Base-by-base conservation (phyloP, 306 rosid genomes). In the Abrus pulchellus region DNA sequence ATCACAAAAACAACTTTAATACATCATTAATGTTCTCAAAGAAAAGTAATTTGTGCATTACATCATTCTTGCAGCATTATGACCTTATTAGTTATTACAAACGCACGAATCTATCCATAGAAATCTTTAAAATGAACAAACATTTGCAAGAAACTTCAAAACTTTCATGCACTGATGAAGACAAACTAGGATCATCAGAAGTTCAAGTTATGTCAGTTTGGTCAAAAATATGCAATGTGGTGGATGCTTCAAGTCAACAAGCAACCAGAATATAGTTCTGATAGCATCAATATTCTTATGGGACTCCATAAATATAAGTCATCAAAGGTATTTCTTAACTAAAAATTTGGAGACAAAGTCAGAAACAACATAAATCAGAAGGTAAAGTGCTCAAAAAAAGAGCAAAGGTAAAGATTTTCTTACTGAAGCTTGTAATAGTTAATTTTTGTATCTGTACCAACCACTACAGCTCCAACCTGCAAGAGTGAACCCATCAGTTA, bases 391-490 rank as follows among this genome's bases (percentile, higher is more conserved):
- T 55, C 11, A 55, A 43, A 64, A n/a, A 61, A 48, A 59, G 77
- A 75, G 60, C 40, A 14, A 38, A 45, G 68, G 74, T 54, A 41
- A 30, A 33, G 54, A 66, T 57, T 34, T 85, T 82, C 97, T 90
- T 90, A 95, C 99, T 93, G 97, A 84, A 95, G 97, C 88, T 95
- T 95, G 93, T 91, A 91, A 88, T 93, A 93, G 91, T 93, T 95
- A 27, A 95, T 89, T 81, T 82, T 67, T 49, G 83, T 97, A 85
- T 93, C 99, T 78, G 91, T 13, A 74, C 99, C 99, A 76, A 95
- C 99, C 84, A 95, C 93, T 5, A 95, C 99, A 76, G 99, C 99
- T 84, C 98, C 99, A 82, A 95, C 98, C 98, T 95, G 94, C 73
- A 67, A 82, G 78, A 2, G 72, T 48, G 84, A 85, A 80, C 70